Evolutionary conservation across 106 monocot species (phyloP), one percentile per base, ranked within the genome.

Genomic region (Vanilla planifolia): DNA sequence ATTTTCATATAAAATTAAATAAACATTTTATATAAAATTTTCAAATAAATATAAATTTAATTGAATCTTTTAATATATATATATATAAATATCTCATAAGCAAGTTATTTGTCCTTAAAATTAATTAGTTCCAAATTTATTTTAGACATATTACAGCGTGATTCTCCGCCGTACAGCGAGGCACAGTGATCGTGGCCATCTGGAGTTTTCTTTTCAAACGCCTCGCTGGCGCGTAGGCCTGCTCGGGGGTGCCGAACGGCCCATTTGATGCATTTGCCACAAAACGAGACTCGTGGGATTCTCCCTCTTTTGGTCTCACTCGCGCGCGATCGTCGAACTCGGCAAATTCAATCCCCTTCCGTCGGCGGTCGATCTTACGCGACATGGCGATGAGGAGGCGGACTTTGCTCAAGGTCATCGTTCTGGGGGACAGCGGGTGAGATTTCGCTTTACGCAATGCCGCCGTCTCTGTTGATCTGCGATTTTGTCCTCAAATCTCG

Each of bases 381-480:
- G 57, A 60, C 59, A 85, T 85, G 85, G 58, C 81, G 59, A 46
- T 57, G 56, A 66, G 89, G 73, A 78, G 76, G 70, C 72, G 85
- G 33, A 82, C 84, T 14, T 62, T 85, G 73, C 89, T 85, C 71
- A 92, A 92, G 50, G 83, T 92, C 71, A 81, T 92, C 60, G 83
- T 92, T 11, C 87, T 92, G 50, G 88, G 88, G 44, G 92, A 92
- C 71, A 92, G 88, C 69, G 92, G 92, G 92, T 92, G 47, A 55
- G 59, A 44, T 8, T 24, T 48, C n/a, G n/a, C n/a, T 44, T 57
- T 51, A 41, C 19, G 7, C 14, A n/a, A n/a, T n/a, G n/a, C n/a
- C n/a, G n/a, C n/a, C 48, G 43, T 70, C 66, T 53, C 16, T 47
- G 35, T 71, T 43, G 10, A n/a, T 70, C 35, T 4, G 23, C 11